Evolutionary conservation across 2,329 filamentous ascomycete genomes (phyloP).

Genomic region (Paecilomyces sp.): DNA sequence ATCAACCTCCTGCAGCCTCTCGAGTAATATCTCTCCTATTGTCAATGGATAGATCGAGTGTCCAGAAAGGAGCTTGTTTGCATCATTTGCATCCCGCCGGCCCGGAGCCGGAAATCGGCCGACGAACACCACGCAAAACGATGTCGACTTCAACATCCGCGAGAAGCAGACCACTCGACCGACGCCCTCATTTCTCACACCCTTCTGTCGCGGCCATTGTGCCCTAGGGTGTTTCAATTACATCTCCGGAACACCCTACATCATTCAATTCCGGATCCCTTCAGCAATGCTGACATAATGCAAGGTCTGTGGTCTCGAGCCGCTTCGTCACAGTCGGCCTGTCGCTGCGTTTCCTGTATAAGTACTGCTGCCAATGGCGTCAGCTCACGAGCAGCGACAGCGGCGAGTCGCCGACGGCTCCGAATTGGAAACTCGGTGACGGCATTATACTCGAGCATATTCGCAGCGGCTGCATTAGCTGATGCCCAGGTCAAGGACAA

Average conservation of each 20-base stretch:
- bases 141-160: constrained; percentile 1
- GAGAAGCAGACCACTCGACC: neutral
- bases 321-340: constrained; percentile 29
- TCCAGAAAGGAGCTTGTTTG: constrained; percentile 22
- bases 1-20: neutral
- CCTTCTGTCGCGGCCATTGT: constrained; percentile 5
- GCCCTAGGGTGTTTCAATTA: constrained; percentile 11
- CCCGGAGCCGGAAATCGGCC: neutral
- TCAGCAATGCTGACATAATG: constrained; percentile 32
- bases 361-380: constrained; percentile 28
- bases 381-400: constrained; percentile 25
- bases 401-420: constrained; percentile 30
- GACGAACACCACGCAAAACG: neutral
- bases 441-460: constrained; percentile 37
- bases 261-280: neutral
- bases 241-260: neutral
- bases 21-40: neutral
- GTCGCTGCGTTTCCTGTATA: constrained; percentile 35
- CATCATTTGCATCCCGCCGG: constrained; percentile 27
- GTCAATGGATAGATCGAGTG: constrained; percentile 4
- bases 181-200: constrained; percentile 1
- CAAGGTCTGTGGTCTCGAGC: constrained; percentile 37
- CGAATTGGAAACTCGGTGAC: constrained; percentile 37
- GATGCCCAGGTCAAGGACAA: constrained; percentile 34
- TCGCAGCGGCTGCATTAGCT: constrained; percentile 33